Base-by-base conservation (phyloP, 2,329 filamentous ascomycete genomes). In the Colletotrichum sansevieriae region DNA sequence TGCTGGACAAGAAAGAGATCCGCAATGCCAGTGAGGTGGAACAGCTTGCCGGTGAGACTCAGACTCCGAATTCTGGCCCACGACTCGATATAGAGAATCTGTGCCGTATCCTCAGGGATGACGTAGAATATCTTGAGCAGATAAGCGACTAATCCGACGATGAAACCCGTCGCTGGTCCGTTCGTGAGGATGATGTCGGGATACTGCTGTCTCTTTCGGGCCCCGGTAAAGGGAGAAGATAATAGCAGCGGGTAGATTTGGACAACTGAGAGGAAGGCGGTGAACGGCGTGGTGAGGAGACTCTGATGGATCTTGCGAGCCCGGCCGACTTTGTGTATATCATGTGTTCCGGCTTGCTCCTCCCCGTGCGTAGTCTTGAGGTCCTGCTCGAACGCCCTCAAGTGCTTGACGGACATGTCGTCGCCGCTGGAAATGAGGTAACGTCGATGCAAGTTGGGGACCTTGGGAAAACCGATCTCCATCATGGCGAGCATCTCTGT, bases 401-500 rank as follows among this genome's bases (percentile, higher is more conserved):
- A 91, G 51, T 91, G 87, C 18, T 85, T 80, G 1, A 87, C 85
- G 15, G 92, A 96, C 77, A 83, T 82, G 15, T 76, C 93, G 89
- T 99, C 96, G 0, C 92, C 94, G 1, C 87, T 89, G 71, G 91
- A 92, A 63, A 97, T 85, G 22, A 97, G 82, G 78, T 97, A 99
- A 33, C 93, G 95, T 29, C 96, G 88, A 74, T 92, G 90, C 80
- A 90, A 80, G 75, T 79, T 77, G 62, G 77, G 51, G 71, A 83
- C 84, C 44, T 80, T 80, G 66, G 83, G 83, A 75, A 87, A 87
- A 72, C 86, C 87, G 73, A 84, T 82, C 65, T 84, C 83, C 73
- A 99, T 88, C 83, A 98, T 92, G 75, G 91, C 90, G 71, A 97
- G 85, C 92, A 99, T 97, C 80, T 99, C 96, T 55, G 94, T 91